Evolutionary conservation across 2,329 filamentous ascomycete species (phyloP).

Genomic region (Phialocephala sp.): DNA sequence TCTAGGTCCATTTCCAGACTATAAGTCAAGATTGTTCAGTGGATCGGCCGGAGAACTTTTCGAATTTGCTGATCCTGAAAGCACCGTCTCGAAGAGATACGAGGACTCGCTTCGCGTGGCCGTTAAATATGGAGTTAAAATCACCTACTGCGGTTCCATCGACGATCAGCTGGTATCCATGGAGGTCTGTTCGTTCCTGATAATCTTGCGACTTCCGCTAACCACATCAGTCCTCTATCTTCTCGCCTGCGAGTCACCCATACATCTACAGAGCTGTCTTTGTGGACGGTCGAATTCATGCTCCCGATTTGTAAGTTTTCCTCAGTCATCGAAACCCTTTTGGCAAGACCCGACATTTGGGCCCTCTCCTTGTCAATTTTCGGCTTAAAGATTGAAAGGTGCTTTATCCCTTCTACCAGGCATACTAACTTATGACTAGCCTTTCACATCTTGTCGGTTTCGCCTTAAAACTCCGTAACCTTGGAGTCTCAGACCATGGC

Average conservation of each 20-base stretch:
- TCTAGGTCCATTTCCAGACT: conserved; percentile 89
- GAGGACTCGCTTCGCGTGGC: conserved; percentile 75
- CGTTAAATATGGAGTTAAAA: conserved; percentile 77
- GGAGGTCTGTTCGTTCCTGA: conserved; percentile 60
- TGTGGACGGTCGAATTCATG: conserved; percentile 89
- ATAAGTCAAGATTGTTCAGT: conserved; percentile 87
- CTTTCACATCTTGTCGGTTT: conserved; percentile 93
- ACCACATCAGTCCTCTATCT: conserved; percentile 71
- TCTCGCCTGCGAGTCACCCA: conserved; percentile 84
- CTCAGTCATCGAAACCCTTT: not conserved
- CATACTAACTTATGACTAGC: conserved; percentile 43
- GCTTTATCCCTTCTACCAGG: not conserved
- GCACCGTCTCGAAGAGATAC: conserved; percentile 82
- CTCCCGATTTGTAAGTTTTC: conserved; percentile 75
- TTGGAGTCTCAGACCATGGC: conserved; percentile 91
- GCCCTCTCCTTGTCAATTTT: too few relatives aligned
- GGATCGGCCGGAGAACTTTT: conserved; percentile 93
- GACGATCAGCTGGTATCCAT: conserved; percentile 96
- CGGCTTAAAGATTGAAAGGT: not conserved
- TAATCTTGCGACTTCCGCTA: conserved; percentile 21
- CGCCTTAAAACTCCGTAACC: conserved; percentile 89
- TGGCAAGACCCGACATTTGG: too few relatives aligned
- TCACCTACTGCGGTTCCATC: conserved; percentile 91
- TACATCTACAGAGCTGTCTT: conserved; percentile 97
- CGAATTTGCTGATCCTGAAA: conserved; percentile 85